Evolutionary conservation across 2,329 filamentous ascomycete genomes (phyloP), one percentile per base, ranked within the genome.

Genomic region (Capronia epimyces): DNA sequence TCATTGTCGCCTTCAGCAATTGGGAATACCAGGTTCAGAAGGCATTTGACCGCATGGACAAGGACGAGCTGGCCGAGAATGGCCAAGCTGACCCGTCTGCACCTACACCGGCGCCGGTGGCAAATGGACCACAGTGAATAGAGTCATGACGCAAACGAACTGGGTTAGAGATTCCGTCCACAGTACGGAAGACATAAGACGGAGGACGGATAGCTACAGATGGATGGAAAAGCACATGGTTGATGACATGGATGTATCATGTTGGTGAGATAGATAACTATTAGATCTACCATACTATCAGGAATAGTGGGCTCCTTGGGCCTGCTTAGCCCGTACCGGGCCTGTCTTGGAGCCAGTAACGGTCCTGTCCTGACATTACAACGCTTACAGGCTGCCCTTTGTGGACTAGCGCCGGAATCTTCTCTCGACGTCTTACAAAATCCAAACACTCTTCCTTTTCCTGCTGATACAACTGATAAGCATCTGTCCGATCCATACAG

Each of bases 11-110:
- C 1, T 75, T 82, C 66, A 89, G 86, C 65, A 76, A 88, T 59
- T 95, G 88, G 87, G 78, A 88, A 1, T 69, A 74, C 49, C 83
- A 91, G 68, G 86, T 90, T 22, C 68, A 77, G 49, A 83, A 56
- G 61, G 87, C 86, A 0, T 82, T 89, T 64, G 75, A 79, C 49
- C 75, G 87, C 51, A 81, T 91, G 73, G 84, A 89, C 62, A 66
- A 70, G 12, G 59, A 63, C 43, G 64, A 68, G 32, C 45, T 54
- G 20, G 53, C 56, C 10, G 62, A 63, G 46, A 55, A 44, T 18
- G 60, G 57, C 13, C 37, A 55, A 18, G 55, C 55, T 36, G 45
- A 43, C 8, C n/a, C 31, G 3, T 43, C 49, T 18, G 46, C 27
- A 39, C 40, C 49, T 18, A 43, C 27, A 39, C 41, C 53, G n/a